Base-by-base conservation (phyloP, 345 rosid species). In the Aegle marmelos region DNA sequence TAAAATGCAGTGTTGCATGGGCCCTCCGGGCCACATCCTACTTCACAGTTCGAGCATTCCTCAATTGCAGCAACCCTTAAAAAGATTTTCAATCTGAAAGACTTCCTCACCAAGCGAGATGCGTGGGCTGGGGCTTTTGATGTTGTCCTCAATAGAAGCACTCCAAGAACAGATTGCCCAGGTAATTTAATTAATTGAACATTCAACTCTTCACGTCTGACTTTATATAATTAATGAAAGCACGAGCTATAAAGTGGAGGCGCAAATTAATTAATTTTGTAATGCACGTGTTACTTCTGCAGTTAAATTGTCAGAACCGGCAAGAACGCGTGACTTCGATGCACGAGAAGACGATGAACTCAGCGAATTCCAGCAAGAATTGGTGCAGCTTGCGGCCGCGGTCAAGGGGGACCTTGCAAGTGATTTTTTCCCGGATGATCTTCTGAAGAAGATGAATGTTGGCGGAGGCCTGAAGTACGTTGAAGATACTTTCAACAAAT, bases 101-200 rank as follows among this genome's bases (percentile, higher is more conserved):
- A 86, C 37, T 94, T 94, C 80, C 86, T 94, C 5, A 94, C 94
- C 11, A 91, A 93, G 82, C 94, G 98, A 17, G 97, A 93, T 53
- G 97, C 91, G 1, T 94, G 98, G 97, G 97, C 98, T 2, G 97
- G 98, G 39, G 82, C 98, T 31, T 86, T 94, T 14, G 97, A 93
- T 4, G 66, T 36, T 10, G 92, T 88, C 54, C 69, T 94, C 74
- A 93, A 85, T 39, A 81, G 92, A 59, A 87, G 84, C 36, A 85
- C 73, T 57, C 92, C 95, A 30, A 88, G 97, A 84, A 73, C 86
- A 0, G 92, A 94, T 76, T 93, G 98, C 72, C 98, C 93, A n/a
- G 93, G 98, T 93, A 76, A 81, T 3, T 53, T 36, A 34, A 36
- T 57, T n/a, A 57, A 59, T 61, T 11, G 10, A 60, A 59, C 5